Conservation (phyloP, 352 stramenopile species). For the Globisporangium solare region DNA sequence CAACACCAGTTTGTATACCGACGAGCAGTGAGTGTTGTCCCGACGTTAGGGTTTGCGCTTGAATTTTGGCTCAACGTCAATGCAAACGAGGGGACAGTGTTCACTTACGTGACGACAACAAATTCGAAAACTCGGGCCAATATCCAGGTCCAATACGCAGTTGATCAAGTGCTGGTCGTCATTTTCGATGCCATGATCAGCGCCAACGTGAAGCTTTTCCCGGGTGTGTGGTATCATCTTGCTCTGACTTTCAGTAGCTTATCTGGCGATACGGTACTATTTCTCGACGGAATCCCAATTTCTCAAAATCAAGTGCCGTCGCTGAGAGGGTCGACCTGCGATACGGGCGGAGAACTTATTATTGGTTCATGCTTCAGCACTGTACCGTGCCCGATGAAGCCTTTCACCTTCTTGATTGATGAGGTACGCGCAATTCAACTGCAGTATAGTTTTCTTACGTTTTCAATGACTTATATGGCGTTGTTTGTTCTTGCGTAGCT, state of each 20-base stretch:
- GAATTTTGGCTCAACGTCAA: slow-evolving; percentile 23
- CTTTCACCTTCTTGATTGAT: slow-evolving; percentile 41
- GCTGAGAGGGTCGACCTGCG: slow-evolving; percentile 5
- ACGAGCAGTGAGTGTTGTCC: background rate
- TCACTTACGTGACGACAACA: slow-evolving; percentile 21
- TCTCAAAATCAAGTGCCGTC: slow-evolving; percentile 3
- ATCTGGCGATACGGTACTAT: background rate
- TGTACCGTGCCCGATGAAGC: slow-evolving; percentile 24
- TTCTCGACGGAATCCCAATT: background rate
- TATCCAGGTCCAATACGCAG: slow-evolving; percentile 7
- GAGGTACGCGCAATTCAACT: slow-evolving; percentile 25
- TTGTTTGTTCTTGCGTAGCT: background rate
- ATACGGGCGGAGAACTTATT: slow-evolving; percentile 17
- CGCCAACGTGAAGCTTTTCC: slow-evolving; percentile 3
- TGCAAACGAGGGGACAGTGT: slow-evolving; percentile 17
- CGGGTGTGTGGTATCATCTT: slow-evolving; percentile 6
- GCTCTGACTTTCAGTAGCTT: slow-evolving; percentile 4
- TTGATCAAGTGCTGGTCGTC: background rate
- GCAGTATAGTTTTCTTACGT: background rate
- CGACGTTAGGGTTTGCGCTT: slow-evolving; percentile 13
- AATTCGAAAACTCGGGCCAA: slow-evolving; percentile 11
- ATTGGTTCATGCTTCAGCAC: slow-evolving; percentile 38
- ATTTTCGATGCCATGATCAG: slow-evolving; percentile 5
- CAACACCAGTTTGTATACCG: slow-evolving; percentile 5
- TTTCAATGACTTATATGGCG: background rate